phyloP scores from a whole-genome alignment of 768 basidiomycete species.

The Asterophora lycoperdoides region DNA sequence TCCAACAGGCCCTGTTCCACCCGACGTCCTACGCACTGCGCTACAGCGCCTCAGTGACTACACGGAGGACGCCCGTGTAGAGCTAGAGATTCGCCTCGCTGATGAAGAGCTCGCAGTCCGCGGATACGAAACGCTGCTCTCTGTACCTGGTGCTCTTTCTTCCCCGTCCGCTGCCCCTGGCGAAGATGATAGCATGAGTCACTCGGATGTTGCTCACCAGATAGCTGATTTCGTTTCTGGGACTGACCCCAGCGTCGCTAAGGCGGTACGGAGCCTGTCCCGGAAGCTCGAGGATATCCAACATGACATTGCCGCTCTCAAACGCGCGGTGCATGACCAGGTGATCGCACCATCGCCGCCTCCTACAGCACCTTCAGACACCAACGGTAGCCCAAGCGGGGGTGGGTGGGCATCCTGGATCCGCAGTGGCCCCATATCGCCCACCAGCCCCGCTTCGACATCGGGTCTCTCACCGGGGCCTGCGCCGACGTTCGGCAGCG shows the following conservation, averaged over 20 bases:
- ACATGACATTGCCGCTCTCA: slow-evolving; percentile 71
- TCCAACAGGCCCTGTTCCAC: slow-evolving; percentile 16
- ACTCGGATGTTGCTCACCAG: slow-evolving; percentile 42
- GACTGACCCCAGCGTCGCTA: slow-evolving; percentile 41
- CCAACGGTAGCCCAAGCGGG: slow-evolving; percentile 6
- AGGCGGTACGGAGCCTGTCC: slow-evolving; percentile 43
- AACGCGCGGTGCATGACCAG: slow-evolving; percentile 51
- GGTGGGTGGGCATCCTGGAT: slow-evolving; percentile 59
- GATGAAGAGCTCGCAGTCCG: slow-evolving; percentile 64
- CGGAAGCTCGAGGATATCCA: slow-evolving; percentile 68
- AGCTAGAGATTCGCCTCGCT: slow-evolving; percentile 72
- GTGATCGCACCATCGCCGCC: slow-evolving; percentile 17
- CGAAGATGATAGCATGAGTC: slow-evolving; percentile 20
- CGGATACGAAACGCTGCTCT: slow-evolving; percentile 67
- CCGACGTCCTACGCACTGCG: slow-evolving; percentile 43
- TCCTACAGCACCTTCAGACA: slow-evolving; percentile 3
- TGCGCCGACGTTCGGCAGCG: slow-evolving; percentile 62
- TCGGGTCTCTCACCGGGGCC: slow-evolving; percentile 20
- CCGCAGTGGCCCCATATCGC: slow-evolving; percentile 35
- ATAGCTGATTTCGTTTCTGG: slow-evolving; percentile 57
- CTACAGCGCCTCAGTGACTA: slow-evolving; percentile 66
- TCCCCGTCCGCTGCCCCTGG: slow-evolving; percentile 5
- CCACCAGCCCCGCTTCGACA: slow-evolving; percentile 31
- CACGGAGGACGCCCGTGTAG: slow-evolving; percentile 76
- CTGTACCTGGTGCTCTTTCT: slow-evolving; percentile 47